A percentile compares a stretch with the other conserved stretches of the same genome.
Evolutionary conservation across 2,329 filamentous ascomycete genomes (phyloP).

Genomic region (Alternaria ethzedia): DNA sequence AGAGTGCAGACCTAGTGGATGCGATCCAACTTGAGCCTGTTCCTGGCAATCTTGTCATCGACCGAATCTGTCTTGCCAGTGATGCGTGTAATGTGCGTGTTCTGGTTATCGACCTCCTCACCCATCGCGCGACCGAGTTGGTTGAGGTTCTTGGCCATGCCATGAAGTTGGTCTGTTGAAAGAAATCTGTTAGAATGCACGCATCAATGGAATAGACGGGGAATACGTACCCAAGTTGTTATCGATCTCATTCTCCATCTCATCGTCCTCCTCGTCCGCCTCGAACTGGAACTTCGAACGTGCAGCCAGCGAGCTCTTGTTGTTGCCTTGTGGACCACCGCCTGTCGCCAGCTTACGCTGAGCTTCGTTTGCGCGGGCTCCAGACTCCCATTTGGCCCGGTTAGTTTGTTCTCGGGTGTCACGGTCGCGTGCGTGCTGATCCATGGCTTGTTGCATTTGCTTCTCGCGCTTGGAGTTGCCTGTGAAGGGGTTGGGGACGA

Average conservation of each 20-base stretch:
- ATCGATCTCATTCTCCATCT: slow-evolving; percentile 64
- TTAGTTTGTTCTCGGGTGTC: slow-evolving; percentile 63
- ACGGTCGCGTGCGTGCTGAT: slow-evolving; percentile 66
- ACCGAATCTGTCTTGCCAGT: slow-evolving; percentile 83
- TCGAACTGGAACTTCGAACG: slow-evolving; percentile 46
- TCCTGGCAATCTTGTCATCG: slow-evolving; percentile 77
- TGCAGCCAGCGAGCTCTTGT: slow-evolving; percentile 39
- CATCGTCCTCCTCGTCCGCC: slow-evolving; percentile 57
- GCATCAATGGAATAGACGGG: background rate
- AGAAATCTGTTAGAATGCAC: background rate
- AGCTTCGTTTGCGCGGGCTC: slow-evolving; percentile 31
- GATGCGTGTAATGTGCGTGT: slow-evolving; percentile 78
- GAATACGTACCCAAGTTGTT: slow-evolving; percentile 53
- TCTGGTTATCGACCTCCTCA: slow-evolving; percentile 77
- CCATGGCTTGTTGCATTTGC: slow-evolving; percentile 64
- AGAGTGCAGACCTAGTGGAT: slow-evolving; percentile 53
- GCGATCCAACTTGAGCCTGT: slow-evolving; percentile 72
- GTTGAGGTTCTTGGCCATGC: slow-evolving; percentile 73
- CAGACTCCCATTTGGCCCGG: slow-evolving; percentile 55
- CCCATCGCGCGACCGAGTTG: slow-evolving; percentile 75
- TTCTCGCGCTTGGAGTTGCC: slow-evolving; percentile 63
- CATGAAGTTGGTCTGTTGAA: slow-evolving; percentile 59
- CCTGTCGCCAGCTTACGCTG: slow-evolving; percentile 21
- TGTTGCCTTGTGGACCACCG: slow-evolving; percentile 9
- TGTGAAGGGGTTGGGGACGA: slow-evolving; percentile 69